Evolutionary conservation across 805 yeast species (phyloP).

Genomic region (Zygosaccharomyces bailii): DNA sequence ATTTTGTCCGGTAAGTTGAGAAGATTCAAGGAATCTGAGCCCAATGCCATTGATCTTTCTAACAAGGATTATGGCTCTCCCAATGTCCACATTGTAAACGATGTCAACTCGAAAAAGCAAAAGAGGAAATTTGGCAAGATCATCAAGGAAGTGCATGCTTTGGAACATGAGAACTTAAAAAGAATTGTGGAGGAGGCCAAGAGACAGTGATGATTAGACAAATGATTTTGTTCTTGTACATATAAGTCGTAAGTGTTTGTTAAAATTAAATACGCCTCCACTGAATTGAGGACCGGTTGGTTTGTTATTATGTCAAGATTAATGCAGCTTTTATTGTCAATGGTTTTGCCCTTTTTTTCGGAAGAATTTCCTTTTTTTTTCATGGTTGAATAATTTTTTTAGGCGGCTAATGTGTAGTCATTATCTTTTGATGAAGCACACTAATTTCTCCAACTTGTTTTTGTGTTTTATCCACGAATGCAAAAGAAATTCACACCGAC

Average conservation of each 20-base stretch:
- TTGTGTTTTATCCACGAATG: background rate
- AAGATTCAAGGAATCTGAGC: constrained; percentile 58
- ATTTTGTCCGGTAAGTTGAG: constrained; percentile 33
- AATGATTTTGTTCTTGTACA: constrained; percentile 9
- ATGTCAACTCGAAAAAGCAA: constrained; percentile 46
- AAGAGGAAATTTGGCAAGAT: constrained; percentile 46
- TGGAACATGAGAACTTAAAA: constrained; percentile 29
- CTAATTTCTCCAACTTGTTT: background rate
- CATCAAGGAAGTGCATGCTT: constrained; percentile 42
- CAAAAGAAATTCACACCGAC: too few relatives aligned
- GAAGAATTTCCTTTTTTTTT: background rate
- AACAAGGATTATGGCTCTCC: constrained; percentile 52
- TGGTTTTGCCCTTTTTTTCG: background rate
- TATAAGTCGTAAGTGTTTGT: background rate
- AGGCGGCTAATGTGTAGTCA: background rate
- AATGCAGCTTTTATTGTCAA: too few relatives aligned
- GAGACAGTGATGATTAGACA: constrained; percentile 4
- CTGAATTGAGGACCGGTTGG: too few relatives aligned
- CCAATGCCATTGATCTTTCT: constrained; percentile 68
- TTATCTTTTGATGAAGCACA: background rate
- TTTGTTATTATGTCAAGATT: too few relatives aligned
- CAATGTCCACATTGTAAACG: constrained; percentile 54
- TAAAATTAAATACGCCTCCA: background rate
- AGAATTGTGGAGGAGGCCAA: constrained; percentile 27
- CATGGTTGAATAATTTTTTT: too few relatives aligned